Percentiles rank a stretch among this genome's conserved stretches.
Evolutionary conservation across 1,284 basidiomycete species (phyloP).

Genomic region (Melampsora larici-populina): DNA sequence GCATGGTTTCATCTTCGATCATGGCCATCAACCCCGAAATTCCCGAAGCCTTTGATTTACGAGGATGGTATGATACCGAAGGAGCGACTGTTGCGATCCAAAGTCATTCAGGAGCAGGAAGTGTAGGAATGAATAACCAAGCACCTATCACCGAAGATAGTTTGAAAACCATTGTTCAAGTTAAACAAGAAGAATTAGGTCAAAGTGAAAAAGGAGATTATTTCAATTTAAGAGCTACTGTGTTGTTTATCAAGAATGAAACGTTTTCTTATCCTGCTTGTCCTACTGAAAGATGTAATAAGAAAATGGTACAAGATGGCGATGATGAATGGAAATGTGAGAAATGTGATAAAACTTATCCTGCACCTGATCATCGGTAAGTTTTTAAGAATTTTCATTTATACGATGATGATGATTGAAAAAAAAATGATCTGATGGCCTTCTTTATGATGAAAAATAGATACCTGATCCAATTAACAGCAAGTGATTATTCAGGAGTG

Average conservation of each 20-base stretch:
- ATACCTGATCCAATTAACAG: slow-evolving; percentile 83
- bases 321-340: slow-evolving; percentile 79
- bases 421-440: neutral
- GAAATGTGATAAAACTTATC: slow-evolving; percentile 77
- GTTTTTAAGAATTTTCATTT: slow-evolving; percentile 51
- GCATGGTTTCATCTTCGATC: slow-evolving; percentile 65
- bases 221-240: slow-evolving; percentile 77
- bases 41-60: slow-evolving; percentile 73
- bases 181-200: slow-evolving; percentile 75
- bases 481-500: slow-evolving; percentile 82
- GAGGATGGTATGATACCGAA: slow-evolving; percentile 80
- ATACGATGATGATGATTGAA: neutral
- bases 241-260: slow-evolving; percentile 85
- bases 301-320: slow-evolving; percentile 76
- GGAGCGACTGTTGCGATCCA: slow-evolving; percentile 67
- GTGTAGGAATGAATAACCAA: slow-evolving; percentile 55
- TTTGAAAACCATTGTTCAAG: slow-evolving; percentile 72
- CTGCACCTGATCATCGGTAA: slow-evolving; percentile 75
- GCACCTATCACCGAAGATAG: slow-evolving; percentile 66
- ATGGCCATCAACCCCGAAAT: slow-evolving; percentile 86
- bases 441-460: slow-evolving; percentile 55
- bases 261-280: slow-evolving; percentile 89
- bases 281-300: slow-evolving; percentile 74
- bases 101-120: slow-evolving; percentile 61
- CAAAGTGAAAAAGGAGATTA: slow-evolving; percentile 74